Percentiles rank a stretch among this genome's conserved stretches.
Evolutionary conservation across 2,329 filamentous ascomycete species (phyloP).

Genomic region (Mollisiaceae sp.): DNA sequence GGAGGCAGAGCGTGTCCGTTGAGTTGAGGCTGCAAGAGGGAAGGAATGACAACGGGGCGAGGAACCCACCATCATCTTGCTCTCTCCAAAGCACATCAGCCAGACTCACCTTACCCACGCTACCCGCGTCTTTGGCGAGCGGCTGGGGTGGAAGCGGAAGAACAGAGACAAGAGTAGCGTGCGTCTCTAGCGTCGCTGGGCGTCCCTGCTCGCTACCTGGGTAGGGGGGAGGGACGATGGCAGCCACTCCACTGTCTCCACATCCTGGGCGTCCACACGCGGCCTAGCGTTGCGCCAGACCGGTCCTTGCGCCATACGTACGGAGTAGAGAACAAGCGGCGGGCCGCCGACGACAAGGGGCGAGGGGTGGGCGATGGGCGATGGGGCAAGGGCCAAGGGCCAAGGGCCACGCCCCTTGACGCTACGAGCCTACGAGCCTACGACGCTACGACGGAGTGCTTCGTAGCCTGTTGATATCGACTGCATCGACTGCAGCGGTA

Average conservation of each 20-base stretch:
- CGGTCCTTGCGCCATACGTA: no score
- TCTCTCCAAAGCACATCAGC: not conserved
- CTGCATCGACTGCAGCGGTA: no score
- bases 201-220: not conserved
- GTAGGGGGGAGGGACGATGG: no score
- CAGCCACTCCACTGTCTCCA: not conserved
- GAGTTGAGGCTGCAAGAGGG: conserved; percentile 6
- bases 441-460: no score
- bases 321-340: not conserved
- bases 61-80: not conserved
- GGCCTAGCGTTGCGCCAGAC: no score
- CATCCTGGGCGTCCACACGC: not conserved
- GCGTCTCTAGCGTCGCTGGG: not conserved
- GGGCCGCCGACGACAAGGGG: not conserved
- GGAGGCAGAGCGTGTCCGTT: not conserved
- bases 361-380: not conserved
- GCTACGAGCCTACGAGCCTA: no score
- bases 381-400: no score
- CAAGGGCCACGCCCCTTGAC: no score
- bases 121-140: not conserved
- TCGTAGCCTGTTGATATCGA: no score
- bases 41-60: not conserved
- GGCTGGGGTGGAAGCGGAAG: no score
- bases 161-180: no score
- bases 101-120: conserved; percentile 18